Percentiles rank a stretch among this genome's conserved stretches.
Evolutionary conservation across 169 alveolate species (phyloP).

Genomic region (Eimeria brunetti): DNA sequence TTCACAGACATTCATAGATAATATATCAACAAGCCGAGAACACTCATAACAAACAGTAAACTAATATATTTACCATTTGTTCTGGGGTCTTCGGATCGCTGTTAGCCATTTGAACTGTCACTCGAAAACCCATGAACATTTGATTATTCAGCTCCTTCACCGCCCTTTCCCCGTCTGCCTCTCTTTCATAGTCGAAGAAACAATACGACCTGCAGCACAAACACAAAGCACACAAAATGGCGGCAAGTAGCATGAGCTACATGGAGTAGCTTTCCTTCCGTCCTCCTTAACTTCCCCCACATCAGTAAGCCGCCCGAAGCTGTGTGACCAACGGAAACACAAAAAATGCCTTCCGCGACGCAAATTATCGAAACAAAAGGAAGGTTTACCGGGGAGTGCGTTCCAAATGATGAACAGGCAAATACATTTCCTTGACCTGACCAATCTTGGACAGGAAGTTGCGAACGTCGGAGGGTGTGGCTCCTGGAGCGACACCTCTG

Average conservation of each 20-base stretch:
- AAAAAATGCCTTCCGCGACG: not conserved
- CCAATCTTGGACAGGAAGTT: conserved; percentile 54
- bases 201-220: conserved; percentile 31
- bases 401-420: conserved; percentile 60
- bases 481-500: conserved; percentile 54
- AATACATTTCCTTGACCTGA: conserved; percentile 69
- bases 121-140: conserved; percentile 67
- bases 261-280: not conserved
- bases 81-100: conserved; percentile 72
- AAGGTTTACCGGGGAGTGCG: conserved; percentile 50
- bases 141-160: conserved; percentile 58
- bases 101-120: conserved; percentile 60
- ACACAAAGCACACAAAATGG: not conserved
- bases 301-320: not conserved
- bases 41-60: not conserved
- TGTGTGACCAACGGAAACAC: not conserved
- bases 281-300: not conserved
- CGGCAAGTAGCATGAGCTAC: too few relatives aligned
- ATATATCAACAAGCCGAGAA: not conserved
- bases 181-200: conserved; percentile 40
- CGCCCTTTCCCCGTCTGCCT: conserved; percentile 61
- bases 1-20: not conserved
- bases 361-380: not conserved
- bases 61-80: conserved; percentile 33
- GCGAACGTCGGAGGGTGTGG: conserved; percentile 64